Evolutionary conservation across 768 basidiomycete species (phyloP), one percentile per base, ranked within the genome.

Genomic region (Sporobolomyces pararoseus): DNA sequence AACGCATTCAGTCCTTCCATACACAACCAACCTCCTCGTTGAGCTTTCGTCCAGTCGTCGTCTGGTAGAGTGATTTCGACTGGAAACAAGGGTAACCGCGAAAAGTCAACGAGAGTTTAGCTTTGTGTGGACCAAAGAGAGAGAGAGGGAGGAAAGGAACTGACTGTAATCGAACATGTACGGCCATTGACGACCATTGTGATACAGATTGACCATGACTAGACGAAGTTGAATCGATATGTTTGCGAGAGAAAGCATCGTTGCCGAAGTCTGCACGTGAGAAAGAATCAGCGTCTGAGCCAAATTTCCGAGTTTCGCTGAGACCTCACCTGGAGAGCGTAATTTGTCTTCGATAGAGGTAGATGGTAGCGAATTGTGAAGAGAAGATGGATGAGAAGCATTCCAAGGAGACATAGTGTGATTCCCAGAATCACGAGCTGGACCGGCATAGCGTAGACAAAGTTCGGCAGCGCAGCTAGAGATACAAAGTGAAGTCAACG

Each of bases 351-450:
- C 0, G 93, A 91, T 47, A 99, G 87, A 0, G 92, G 91, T 85
- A 89, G 90, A 79, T 99, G 96, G 73, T 95, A 97, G 78, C 95
- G 91, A 0, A 88, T 89, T 7, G 96, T 97, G 81, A 99, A 96
- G 68, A 92, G 79, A 73, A 99, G 87, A 75, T 98, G 93, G 65
- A 96, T 86, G 75, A 96, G 83, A 50, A 99, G 87, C 25, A 95
- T 88, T 52, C 84, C 82, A 52, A 89, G 85, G 69, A 98, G 85
- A 14, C 95, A 90, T 71, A 95, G 81, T 7, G 91, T 86, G 71
- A 96, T 85, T 53, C 91, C 91, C 1, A 86, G 87, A 61, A 95
- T 81, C 68, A 96, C 84, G 59, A 97, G 86, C 77, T 99, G 96
- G 0, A 95, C 85, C 3, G 95, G 93, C 21, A 97, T 85, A 0